Evolutionary conservation across 345 rosid species (phyloP).

Genomic region (Carallia brachiata): DNA sequence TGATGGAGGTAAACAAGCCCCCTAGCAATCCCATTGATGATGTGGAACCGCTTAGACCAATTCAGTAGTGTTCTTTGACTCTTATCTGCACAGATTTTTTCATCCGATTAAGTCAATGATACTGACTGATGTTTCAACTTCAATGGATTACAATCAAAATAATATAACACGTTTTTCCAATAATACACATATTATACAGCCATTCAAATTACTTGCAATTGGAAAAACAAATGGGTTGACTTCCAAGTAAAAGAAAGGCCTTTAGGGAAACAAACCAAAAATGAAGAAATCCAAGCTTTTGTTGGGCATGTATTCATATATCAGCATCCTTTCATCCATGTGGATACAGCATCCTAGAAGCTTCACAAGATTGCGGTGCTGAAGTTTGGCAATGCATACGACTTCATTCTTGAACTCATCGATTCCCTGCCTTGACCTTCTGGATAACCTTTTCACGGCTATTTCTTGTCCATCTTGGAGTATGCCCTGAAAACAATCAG

Average conservation of each 20-base stretch:
- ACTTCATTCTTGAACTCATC: constrained; percentile 19
- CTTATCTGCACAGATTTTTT: neutral
- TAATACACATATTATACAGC: too few species aligned
- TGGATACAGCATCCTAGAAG: constrained; percentile 17
- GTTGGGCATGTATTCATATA: constrained; percentile 24
- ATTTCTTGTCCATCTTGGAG: constrained; percentile 6
- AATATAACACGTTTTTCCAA: too few species aligned
- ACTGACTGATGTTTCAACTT: neutral
- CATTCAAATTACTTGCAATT: neutral
- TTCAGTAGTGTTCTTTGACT: neutral
- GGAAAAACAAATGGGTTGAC: neutral
- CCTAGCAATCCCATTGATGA: constrained; percentile 19
- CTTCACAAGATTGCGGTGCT: constrained; percentile 20
- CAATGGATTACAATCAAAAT: too few species aligned
- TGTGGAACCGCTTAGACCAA: constrained; percentile 14
- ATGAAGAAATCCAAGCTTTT: constrained; percentile 19
- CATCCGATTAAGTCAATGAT: neutral
- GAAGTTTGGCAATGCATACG: constrained; percentile 6
- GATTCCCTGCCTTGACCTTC: constrained; percentile 10
- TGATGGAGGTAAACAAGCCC: constrained; percentile 21
- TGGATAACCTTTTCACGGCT: constrained; percentile 14
- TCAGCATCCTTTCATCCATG: constrained; percentile 8
- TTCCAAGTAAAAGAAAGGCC: neutral
- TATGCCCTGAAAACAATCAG: constrained; percentile 10
- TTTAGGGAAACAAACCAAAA: constrained; percentile 4